Evolutionary conservation across 495 filamentous ascomycete genomes (phyloP).

Genomic region (Hypoxylon lenormandii): DNA sequence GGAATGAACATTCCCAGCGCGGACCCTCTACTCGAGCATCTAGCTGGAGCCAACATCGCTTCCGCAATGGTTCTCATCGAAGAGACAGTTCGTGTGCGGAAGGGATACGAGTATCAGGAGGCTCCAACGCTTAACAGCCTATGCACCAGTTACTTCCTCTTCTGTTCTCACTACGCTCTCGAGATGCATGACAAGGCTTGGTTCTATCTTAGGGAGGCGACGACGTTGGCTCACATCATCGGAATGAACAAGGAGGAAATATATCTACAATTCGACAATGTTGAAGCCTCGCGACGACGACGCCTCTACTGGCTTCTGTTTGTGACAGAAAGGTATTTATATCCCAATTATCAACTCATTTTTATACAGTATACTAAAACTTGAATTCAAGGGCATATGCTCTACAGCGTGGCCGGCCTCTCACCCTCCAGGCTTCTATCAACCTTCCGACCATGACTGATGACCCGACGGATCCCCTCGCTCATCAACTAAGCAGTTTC

Average conservation of each 20-base stretch:
- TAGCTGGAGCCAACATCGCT: constrained; percentile 66
- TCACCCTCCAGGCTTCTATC: constrained; percentile 68
- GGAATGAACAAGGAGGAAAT: constrained; percentile 72
- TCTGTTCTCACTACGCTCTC: constrained; percentile 78
- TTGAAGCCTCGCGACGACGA: constrained; percentile 67
- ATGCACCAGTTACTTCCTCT: constrained; percentile 83
- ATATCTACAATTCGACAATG: constrained; percentile 66
- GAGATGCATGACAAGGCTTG: constrained; percentile 78
- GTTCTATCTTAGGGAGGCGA: constrained; percentile 78
- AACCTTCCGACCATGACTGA: constrained; percentile 73
- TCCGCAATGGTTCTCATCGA: constrained; percentile 75
- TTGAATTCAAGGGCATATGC: constrained; percentile 70
- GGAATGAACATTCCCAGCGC: constrained; percentile 72
- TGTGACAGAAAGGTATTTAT: constrained; percentile 72
- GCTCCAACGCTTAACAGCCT: constrained; percentile 74
- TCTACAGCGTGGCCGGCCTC: constrained; percentile 76
- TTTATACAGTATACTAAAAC: constrained; percentile 20
- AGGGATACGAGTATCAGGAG: constrained; percentile 79
- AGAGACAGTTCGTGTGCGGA: constrained; percentile 79
- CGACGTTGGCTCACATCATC: constrained; percentile 68
- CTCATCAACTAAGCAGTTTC: constrained; percentile 68
- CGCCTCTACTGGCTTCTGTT: constrained; percentile 79
- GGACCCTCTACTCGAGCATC: constrained; percentile 66
- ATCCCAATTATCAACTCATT: not conserved
- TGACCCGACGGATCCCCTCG: constrained; percentile 68